Evolutionary conservation across 129 eudicot genomes (phyloP).

Genomic region (Flaveria trinervia): DNA sequence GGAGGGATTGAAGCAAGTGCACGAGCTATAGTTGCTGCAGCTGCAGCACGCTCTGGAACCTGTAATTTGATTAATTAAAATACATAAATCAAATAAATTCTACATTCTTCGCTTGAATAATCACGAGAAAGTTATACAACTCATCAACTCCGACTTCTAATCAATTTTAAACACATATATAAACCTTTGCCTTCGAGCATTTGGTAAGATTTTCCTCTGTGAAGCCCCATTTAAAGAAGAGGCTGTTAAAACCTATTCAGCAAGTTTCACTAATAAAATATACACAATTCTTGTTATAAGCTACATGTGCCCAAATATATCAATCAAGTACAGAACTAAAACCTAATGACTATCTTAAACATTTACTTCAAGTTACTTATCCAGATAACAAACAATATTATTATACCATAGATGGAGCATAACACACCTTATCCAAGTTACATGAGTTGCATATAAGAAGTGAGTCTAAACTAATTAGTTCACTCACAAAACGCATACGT

Average conservation of each 20-base stretch:
- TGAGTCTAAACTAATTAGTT: neutral
- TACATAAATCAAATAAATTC: neutral
- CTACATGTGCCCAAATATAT: constrained; percentile 16
- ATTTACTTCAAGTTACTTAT: constrained; percentile 18
- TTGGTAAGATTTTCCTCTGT: constrained; percentile 2
- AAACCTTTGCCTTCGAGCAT: neutral
- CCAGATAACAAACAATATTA: constrained; percentile 1
- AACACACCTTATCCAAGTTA: constrained; percentile 1
- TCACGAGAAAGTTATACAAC: neutral
- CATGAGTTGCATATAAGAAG: constrained; percentile 1
- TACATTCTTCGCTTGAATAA: neutral
- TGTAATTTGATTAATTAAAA: constrained; percentile 28
- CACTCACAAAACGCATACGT: constrained; percentile 7
- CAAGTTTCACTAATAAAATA: constrained; percentile 24
- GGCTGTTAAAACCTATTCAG: neutral
- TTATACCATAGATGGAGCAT: neutral
- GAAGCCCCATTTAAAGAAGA: constrained; percentile 1
- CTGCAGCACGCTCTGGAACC: constrained; percentile 99
- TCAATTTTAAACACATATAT: neutral
- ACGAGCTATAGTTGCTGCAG: constrained; percentile 97
- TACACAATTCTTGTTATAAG: constrained; percentile 20
- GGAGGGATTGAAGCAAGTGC: constrained; percentile 96
- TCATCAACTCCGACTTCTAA: constrained; percentile 1
- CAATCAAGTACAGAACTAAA: constrained; percentile 5
- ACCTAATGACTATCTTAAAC: constrained; percentile 18